Percentiles rank a stretch among this genome's conserved stretches.
Evolutionary conservation across 2,329 filamentous ascomycete genomes (phyloP).

Genomic region (Rhynchosporium graminicola): DNA sequence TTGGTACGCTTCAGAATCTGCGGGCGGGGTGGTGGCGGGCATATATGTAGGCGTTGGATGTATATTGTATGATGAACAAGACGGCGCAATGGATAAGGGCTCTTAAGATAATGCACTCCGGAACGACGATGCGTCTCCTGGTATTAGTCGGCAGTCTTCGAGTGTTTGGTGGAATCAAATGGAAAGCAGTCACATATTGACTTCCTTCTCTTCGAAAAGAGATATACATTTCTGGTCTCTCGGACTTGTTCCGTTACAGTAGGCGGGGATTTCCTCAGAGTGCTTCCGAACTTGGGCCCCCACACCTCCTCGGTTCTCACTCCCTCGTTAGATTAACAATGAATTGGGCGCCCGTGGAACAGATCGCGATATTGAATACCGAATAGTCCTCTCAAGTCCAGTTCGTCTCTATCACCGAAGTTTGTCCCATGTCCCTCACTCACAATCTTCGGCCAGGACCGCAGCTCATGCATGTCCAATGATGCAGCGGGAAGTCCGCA

Average conservation of each 20-base stretch:
- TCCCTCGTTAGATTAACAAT: too few species aligned
- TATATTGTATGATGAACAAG: neutral
- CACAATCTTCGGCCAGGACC: neutral
- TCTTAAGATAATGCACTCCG: neutral
- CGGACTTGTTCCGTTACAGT: too few species aligned
- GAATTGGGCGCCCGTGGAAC: too few species aligned
- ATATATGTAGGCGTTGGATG: conserved; percentile 6
- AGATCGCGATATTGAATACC: too few species aligned
- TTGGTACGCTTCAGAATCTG: neutral
- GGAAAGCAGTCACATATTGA: neutral
- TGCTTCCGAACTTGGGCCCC: too few species aligned
- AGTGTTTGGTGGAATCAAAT: neutral
- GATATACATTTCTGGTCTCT: neutral
- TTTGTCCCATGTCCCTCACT: neutral
- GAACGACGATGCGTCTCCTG: neutral
- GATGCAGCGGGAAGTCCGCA: conserved; percentile 13
- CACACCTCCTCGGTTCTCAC: too few species aligned
- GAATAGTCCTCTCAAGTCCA: too few species aligned
- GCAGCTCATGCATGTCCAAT: conserved; percentile 5
- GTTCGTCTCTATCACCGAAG: too few species aligned
- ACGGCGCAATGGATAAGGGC: neutral
- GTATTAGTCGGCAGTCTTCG: neutral
- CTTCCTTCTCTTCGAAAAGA: neutral
- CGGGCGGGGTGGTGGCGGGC: neutral
- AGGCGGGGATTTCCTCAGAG: too few species aligned